Conservation (phyloP, 2,329 filamentous ascomycete species). For the Botrytis pseudocinerea region DNA sequence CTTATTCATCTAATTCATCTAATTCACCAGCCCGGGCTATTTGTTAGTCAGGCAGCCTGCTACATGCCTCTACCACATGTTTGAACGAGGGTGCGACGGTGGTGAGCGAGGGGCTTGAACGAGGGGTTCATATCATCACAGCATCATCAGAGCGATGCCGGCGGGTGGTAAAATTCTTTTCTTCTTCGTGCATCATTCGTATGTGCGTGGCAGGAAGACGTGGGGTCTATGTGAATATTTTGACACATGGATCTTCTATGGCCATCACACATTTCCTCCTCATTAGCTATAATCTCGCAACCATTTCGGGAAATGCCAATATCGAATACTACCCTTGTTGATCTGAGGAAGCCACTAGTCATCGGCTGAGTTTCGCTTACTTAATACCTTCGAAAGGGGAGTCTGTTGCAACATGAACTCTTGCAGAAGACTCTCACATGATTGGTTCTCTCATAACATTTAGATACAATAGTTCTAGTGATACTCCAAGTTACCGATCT, state of each 20-base stretch:
- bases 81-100: background rate
- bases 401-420: background rate
- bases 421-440: background rate
- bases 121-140: background rate
- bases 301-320: background rate
- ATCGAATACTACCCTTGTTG: background rate
- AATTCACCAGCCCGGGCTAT: background rate
- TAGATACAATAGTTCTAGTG: background rate
- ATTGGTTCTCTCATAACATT: background rate
- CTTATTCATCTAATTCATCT: background rate
- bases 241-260: background rate
- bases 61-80: background rate
- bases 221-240: background rate
- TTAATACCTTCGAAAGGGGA: conserved; percentile 12
- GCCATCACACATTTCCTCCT: background rate
- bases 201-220: conserved; percentile 13
- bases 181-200: conserved; percentile 9
- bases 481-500: background rate
- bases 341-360: background rate
- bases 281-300: conserved; percentile 3
- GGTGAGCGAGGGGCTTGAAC: background rate
- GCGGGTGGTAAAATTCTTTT: conserved; percentile 5
- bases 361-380: background rate
- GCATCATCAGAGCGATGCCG: conserved; percentile 7
- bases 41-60: background rate